Evolutionary conservation across 2,329 filamentous ascomycete species (phyloP).

Genomic region (Colletotrichum neosansevieriae): DNA sequence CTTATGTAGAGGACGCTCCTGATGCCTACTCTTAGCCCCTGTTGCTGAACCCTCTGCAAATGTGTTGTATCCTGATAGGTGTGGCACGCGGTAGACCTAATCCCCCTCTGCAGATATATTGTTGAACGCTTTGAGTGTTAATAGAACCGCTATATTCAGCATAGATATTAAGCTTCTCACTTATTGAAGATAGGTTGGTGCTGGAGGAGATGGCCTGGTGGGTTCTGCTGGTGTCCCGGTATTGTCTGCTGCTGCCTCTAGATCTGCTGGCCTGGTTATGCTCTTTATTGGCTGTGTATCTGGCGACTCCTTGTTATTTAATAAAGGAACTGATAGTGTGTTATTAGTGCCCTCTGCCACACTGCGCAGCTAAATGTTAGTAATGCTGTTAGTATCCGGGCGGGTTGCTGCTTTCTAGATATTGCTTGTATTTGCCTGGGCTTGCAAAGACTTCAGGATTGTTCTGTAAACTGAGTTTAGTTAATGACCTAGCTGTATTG

Average conservation of each 20-base stretch:
- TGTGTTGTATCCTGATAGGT: background rate
- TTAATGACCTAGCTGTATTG: background rate
- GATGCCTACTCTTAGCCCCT: constrained; percentile 3
- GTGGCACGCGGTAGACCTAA: background rate
- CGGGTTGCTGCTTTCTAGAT: background rate
- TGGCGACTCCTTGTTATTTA: background rate
- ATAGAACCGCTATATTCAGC: background rate
- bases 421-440: background rate
- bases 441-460: background rate
- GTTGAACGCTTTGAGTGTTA: background rate
- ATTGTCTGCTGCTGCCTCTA: constrained; percentile 2
- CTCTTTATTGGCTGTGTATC: background rate
- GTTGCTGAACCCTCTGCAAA: constrained; percentile 6
- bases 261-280: background rate
- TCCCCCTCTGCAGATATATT: too few species aligned
- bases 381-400: background rate
- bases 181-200: background rate
- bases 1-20: too few species aligned
- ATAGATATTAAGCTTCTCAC: background rate
- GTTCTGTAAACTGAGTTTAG: background rate
- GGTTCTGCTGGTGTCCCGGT: background rate
- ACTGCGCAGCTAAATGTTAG: background rate
- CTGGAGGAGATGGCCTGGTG: constrained; percentile 1
- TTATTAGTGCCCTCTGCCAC: background rate
- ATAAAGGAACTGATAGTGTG: background rate